Evolutionary conservation across 805 yeast genomes (phyloP).

Genomic region (Teunomyces lycoperdinae): DNA sequence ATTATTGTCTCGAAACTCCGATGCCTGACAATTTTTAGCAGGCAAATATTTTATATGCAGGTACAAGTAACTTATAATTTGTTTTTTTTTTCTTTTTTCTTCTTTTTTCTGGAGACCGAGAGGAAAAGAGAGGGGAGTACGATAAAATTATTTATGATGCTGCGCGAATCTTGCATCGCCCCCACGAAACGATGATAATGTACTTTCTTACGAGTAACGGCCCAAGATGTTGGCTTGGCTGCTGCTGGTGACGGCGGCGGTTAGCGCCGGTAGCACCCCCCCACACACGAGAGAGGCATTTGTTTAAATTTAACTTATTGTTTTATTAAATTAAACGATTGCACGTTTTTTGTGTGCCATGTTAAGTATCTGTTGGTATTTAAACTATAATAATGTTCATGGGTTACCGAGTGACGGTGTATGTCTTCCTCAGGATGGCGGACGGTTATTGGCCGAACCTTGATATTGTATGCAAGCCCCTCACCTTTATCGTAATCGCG

Average conservation of each 20-base stretch:
- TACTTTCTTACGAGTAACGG: background rate
- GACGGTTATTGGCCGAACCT: background rate
- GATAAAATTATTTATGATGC: background rate
- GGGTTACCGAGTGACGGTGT: background rate
- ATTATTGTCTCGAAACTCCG: background rate
- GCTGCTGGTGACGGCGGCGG: too few relatives aligned
- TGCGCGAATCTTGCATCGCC: background rate
- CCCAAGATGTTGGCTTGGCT: too few relatives aligned
- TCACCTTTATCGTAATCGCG: constrained; percentile 3
- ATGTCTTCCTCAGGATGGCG: background rate
- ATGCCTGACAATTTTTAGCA: background rate
- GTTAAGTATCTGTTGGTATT: background rate
- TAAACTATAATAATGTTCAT: background rate
- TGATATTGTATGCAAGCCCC: background rate
- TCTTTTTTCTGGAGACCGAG: background rate
- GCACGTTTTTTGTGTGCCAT: too few relatives aligned
- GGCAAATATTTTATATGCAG: background rate
- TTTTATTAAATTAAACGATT: background rate
- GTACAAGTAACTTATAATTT: too few relatives aligned
- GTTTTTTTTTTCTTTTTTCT: too few relatives aligned
- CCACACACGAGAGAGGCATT: background rate
- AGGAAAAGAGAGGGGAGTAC: background rate
- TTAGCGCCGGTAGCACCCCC: too few relatives aligned
- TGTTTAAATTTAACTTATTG: background rate
- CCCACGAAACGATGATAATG: background rate